Evolutionary conservation across 805 yeast genomes (phyloP).

Genomic region (Komagataella pastoris): DNA sequence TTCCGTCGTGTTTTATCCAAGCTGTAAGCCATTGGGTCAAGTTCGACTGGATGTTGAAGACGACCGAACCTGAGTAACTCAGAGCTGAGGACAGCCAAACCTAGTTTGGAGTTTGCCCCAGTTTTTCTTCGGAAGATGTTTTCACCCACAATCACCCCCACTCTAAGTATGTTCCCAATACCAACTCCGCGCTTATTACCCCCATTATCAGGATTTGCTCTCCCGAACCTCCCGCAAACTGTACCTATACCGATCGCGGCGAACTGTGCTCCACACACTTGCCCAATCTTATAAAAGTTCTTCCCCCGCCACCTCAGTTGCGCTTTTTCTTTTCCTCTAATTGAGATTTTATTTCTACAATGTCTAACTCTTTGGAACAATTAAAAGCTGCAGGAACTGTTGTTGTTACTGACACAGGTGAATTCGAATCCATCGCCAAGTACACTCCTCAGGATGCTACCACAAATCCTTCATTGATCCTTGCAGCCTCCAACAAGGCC

Average conservation of each 20-base stretch:
- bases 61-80: neutral
- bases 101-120: neutral
- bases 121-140: neutral
- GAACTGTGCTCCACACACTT: neutral
- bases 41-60: neutral
- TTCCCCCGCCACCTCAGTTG: neutral
- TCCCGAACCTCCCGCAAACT: neutral
- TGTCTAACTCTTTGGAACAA: conserved; percentile 67
- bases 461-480: conserved; percentile 93
- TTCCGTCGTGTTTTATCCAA: neutral
- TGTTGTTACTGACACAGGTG: conserved; percentile 98
- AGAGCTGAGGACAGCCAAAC: neutral
- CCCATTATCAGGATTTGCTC: neutral
- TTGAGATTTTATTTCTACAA: conserved; percentile 3
- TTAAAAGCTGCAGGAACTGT: conserved; percentile 91
- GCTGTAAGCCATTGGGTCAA: neutral
- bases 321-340: neutral
- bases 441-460: conserved; percentile 99
- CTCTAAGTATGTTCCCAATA: neutral
- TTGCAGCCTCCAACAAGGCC: conserved; percentile 88
- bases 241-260: neutral
- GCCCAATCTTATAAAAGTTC: neutral
- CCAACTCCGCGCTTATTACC: neutral
- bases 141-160: neutral
- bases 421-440: conserved; percentile 93